These are phyloP conservation scores for Plasmodium sp. DNA, from an alignment of 169 alveolate species.

Conservation along the genomic window DNA sequence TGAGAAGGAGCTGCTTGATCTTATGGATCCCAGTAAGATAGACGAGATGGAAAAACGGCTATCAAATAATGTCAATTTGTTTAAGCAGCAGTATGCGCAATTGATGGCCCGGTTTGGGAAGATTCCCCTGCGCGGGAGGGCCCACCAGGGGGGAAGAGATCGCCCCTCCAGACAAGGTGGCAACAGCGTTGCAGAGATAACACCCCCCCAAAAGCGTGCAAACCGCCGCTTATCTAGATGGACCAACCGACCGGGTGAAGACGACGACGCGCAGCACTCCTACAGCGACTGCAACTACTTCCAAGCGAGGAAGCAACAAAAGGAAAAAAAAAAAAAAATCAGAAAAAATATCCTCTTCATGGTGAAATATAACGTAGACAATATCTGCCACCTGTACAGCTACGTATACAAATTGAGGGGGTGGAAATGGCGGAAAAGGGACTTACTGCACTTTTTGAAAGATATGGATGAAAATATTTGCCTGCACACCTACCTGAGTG, in stretches of 20 bases:
- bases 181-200: not conserved
- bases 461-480: slow-evolving; percentile 47
- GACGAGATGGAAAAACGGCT: not conserved
- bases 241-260: no score
- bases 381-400: slow-evolving; percentile 18
- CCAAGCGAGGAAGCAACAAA: not conserved
- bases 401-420: not conserved
- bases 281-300: slow-evolving; percentile 40
- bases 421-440: not conserved
- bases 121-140: not conserved
- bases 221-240: not conserved
- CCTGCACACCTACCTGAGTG: slow-evolving; percentile 40
- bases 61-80: not conserved
- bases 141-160: not conserved
- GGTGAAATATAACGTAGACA: slow-evolving; percentile 54
- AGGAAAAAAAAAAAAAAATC: slow-evolving; percentile 17
- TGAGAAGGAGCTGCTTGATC: not conserved
- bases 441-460: slow-evolving; percentile 30
- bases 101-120: not conserved
- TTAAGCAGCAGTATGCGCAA: slow-evolving; percentile 11
- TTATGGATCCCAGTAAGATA: not conserved
- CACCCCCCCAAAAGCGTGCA: not conserved
- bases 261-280: not conserved
- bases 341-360: slow-evolving; percentile 52
- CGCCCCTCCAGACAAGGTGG: no score